Evolutionary conservation across 208 protist genomes (phyloP).

Genomic region (Entamoeba moshkovskii): DNA sequence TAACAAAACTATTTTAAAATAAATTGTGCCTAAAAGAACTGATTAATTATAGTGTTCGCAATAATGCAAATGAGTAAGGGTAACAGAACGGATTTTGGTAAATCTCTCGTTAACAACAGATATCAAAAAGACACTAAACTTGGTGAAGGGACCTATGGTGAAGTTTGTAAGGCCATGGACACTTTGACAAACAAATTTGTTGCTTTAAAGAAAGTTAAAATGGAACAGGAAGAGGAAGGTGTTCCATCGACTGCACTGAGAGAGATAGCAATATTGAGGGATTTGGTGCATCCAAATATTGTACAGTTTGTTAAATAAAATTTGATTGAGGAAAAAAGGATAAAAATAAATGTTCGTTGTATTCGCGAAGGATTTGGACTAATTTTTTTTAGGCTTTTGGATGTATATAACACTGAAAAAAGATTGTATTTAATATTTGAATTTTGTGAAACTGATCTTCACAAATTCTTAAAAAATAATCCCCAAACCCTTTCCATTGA

Average conservation of each 20-base stretch:
- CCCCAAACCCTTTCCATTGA: background rate
- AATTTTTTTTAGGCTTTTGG: background rate
- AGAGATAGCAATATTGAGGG: constrained; percentile 90
- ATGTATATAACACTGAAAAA: background rate
- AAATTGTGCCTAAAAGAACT: too few species aligned
- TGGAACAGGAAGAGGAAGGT: constrained; percentile 76
- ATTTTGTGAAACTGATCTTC: background rate
- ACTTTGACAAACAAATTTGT: constrained; percentile 52
- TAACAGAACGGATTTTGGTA: too few species aligned
- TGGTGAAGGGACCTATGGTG: constrained; percentile 40
- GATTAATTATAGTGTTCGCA: too few species aligned
- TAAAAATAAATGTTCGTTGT: background rate
- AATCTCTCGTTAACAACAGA: too few species aligned
- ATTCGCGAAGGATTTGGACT: background rate
- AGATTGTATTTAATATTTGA: background rate
- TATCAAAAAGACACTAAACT: constrained; percentile 10
- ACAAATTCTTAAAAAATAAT: background rate
- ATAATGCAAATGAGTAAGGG: too few species aligned
- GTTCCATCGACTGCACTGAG: constrained; percentile 84
- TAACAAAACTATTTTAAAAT: too few species aligned
- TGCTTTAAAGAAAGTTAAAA: constrained; percentile 84
- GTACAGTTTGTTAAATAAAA: constrained; percentile 53
- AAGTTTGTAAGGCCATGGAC: constrained; percentile 33
- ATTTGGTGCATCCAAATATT: constrained; percentile 84
- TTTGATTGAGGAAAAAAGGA: constrained; percentile 36